Percentiles rank a stretch among this genome's conserved stretches.
These are phyloP conservation scores for Globisporangium sylvaticum DNA, from an alignment of 352 stramenopile species.

Conservation along the genomic window DNA sequence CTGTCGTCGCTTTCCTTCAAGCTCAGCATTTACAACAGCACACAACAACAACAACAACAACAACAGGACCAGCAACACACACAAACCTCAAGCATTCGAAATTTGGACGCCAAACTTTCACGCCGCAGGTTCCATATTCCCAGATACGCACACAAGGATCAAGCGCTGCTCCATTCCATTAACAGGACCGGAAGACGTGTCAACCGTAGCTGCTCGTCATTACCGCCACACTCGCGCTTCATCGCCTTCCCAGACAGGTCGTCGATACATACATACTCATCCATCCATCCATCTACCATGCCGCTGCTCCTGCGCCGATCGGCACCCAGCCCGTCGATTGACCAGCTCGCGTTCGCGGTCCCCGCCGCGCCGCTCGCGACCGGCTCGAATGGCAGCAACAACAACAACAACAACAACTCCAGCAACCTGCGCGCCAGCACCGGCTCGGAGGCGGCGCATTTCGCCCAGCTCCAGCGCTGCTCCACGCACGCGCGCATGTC, in stretches of 20 bases:
- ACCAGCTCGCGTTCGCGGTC: constrained; percentile 60
- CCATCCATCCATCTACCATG: constrained; percentile 29
- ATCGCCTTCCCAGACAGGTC: constrained; percentile 4
- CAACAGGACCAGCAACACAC: neutral
- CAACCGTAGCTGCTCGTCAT: neutral
- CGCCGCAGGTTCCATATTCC: constrained; percentile 3
- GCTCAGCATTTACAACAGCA: neutral
- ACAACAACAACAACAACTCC: constrained; percentile 1
- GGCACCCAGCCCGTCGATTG: constrained; percentile 64
- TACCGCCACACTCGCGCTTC: neutral
- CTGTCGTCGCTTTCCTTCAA: neutral
- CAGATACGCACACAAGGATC: neutral
- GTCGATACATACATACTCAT: constrained; percentile 2
- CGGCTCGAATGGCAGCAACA: neutral
- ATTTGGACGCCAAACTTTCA: constrained; percentile 3
- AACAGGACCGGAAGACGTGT: neutral
- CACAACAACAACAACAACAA: neutral
- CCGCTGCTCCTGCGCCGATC: constrained; percentile 62
- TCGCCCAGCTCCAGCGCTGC: constrained; percentile 27
- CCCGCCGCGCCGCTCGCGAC: constrained; percentile 26
- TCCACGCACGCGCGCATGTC: constrained; percentile 36
- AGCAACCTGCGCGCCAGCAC: constrained; percentile 11
- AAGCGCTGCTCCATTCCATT: neutral
- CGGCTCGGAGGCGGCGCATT: constrained; percentile 9
- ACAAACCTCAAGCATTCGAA: constrained; percentile 11